A percentile compares a stretch with the other conserved stretches of the same genome.
phyloP scores from a whole-genome alignment of 1,284 basidiomycete species.

The Apiotrichum sp. region DNA sequence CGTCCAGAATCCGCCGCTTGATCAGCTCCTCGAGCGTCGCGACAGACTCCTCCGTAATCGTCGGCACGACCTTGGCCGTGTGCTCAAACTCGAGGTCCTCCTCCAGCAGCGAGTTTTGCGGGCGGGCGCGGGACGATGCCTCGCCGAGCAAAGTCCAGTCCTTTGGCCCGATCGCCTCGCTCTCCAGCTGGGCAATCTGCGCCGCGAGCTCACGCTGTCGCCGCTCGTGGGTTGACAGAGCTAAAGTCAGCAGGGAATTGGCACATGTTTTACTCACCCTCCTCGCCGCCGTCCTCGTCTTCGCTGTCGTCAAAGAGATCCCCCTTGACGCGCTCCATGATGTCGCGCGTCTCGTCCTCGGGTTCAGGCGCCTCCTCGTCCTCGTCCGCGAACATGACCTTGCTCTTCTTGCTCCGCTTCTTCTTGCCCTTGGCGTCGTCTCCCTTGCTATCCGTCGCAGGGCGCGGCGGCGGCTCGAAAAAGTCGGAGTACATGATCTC shows the following conservation, averaged over 20 bases:
- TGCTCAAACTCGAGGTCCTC: conserved; percentile 94
- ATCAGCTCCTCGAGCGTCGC: conserved; percentile 82
- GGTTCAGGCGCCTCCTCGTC: conserved; percentile 29
- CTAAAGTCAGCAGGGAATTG: conserved; percentile 11
- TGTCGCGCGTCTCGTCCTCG: conserved; percentile 34
- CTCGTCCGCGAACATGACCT: conserved; percentile 19
- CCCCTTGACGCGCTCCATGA: conserved; percentile 50
- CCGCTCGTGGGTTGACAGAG: conserved; percentile 51
- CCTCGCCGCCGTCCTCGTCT: conserved; percentile 42
- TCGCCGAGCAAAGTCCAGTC: conserved; percentile 96
- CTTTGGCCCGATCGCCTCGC: conserved; percentile 53
- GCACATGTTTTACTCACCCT: conserved; percentile 22
- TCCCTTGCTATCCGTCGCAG: conserved; percentile 23
- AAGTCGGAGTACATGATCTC: conserved; percentile 53
- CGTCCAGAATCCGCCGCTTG: conserved; percentile 79
- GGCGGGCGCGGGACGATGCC: conserved; percentile 70
- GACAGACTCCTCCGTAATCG: conserved; percentile 84
- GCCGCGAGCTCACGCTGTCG: conserved; percentile 50
- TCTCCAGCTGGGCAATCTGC: conserved; percentile 54
- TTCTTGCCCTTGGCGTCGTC: conserved; percentile 24
- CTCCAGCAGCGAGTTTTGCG: conserved; percentile 85
- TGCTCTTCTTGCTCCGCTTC: conserved; percentile 46
- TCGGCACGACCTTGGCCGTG: conserved; percentile 75
- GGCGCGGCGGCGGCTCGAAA: conserved; percentile 54
- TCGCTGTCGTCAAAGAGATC: conserved; percentile 54